phyloP scores from a whole-genome alignment of 2,329 filamentous ascomycete genomes.

The Ophiostoma sp. region DNA sequence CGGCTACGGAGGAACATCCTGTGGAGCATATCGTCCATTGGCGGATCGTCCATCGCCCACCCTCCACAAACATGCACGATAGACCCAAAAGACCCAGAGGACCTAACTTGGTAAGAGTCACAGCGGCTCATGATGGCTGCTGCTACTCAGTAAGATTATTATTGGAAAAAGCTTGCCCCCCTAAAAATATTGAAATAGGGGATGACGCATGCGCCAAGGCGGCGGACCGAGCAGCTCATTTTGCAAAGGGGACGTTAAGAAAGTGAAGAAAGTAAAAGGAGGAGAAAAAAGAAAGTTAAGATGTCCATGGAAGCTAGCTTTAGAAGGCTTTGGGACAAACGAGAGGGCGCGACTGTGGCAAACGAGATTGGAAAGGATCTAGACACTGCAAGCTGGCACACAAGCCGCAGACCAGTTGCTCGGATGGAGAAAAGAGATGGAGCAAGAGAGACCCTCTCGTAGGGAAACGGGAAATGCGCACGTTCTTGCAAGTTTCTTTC shows the following conservation, averaged over 20 bases:
- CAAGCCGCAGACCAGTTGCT: not conserved
- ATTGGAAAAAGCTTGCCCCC: not conserved
- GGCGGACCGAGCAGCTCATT: slow-evolving; percentile 14
- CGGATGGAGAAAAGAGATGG: not conserved
- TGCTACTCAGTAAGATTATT: not conserved
- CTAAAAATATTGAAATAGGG: not conserved
- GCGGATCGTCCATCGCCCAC: not conserved
- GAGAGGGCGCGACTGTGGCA: not conserved
- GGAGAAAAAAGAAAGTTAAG: not conserved
- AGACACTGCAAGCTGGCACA: not conserved
- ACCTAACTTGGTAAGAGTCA: not conserved
- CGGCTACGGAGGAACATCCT: not conserved
- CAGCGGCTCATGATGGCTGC: not conserved
- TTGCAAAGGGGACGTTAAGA: not conserved
- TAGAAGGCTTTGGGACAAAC: not conserved
- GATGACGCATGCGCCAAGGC: slow-evolving; percentile 20
- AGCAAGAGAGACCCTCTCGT: not conserved
- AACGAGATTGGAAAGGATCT: not conserved
- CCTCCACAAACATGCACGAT: not conserved
- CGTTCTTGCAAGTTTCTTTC: not conserved
- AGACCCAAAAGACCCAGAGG: not conserved
- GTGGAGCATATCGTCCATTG: not conserved
- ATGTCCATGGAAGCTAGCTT: not conserved
- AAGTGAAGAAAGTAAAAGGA: not conserved
- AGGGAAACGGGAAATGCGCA: not conserved